phyloP scores from a whole-genome alignment of 2,329 filamentous ascomycete species.

The Conoideocrella luteorostrata region DNA sequence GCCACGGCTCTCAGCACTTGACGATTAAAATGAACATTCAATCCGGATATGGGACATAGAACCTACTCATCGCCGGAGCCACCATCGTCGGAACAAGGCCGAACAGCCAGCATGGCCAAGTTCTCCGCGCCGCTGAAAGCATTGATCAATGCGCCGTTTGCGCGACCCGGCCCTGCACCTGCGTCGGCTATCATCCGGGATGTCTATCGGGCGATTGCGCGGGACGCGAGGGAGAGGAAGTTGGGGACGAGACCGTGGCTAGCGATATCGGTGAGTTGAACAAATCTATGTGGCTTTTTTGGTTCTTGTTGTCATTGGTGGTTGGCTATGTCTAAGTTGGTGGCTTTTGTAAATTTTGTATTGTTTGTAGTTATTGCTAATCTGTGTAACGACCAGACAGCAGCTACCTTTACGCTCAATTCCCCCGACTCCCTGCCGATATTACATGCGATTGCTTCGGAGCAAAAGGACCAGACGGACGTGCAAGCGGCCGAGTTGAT shows the following conservation, averaged over 20 bases:
- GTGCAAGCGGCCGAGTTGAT: conserved; percentile 61
- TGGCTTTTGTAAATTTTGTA: no score
- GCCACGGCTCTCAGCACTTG: no score
- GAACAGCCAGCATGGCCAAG: conserved; percentile 55
- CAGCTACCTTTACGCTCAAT: conserved; percentile 80
- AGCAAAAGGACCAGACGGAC: conserved; percentile 13
- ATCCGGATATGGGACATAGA: background rate
- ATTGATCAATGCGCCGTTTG: conserved; percentile 64
- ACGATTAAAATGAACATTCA: no score
- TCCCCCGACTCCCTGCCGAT: conserved; percentile 67
- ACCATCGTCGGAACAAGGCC: background rate
- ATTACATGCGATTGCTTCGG: conserved; percentile 48
- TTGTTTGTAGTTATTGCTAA: no score
- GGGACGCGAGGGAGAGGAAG: conserved; percentile 54
- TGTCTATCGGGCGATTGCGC: conserved; percentile 58
- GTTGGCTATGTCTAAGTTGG: no score
- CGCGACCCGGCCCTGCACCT: conserved; percentile 57
- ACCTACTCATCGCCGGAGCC: background rate
- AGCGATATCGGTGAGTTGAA: conserved; percentile 49
- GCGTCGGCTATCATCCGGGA: conserved; percentile 57
- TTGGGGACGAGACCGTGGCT: conserved; percentile 62
- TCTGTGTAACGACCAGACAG: conserved; percentile 46
- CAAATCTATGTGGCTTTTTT: no score
- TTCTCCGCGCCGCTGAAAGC: conserved; percentile 65
- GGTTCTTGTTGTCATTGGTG: background rate